Conservation (phyloP, 352 stramenopile genomes). For the Pythium dissimile region DNA sequence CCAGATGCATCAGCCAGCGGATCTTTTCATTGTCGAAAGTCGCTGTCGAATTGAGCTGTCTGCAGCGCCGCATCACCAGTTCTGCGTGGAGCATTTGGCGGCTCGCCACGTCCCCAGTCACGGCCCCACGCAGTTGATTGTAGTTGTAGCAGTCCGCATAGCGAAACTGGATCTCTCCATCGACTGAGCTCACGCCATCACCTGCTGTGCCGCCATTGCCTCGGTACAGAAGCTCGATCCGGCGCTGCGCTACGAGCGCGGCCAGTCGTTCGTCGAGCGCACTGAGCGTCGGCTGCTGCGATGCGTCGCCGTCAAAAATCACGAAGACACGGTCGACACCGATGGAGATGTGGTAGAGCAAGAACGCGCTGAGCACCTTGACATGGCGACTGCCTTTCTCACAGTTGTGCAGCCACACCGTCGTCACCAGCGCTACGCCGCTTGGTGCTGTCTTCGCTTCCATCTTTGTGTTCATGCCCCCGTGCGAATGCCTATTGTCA, state of each 20-base stretch:
- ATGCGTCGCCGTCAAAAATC: slow-evolving; percentile 31
- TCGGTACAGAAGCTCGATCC: slow-evolving; percentile 28
- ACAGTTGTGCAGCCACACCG: slow-evolving; percentile 26
- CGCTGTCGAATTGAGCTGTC: not conserved
- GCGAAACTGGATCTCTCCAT: not conserved
- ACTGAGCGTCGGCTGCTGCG: slow-evolving; percentile 11
- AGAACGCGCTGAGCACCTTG: slow-evolving; percentile 30
- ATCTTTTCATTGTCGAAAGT: not conserved
- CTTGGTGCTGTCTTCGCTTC: slow-evolving; percentile 1
- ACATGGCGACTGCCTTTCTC: slow-evolving; percentile 13
- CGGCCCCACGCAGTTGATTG: not conserved
- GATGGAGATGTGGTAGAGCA: slow-evolving; percentile 36
- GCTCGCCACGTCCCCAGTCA: slow-evolving; percentile 22
- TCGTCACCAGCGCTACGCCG: slow-evolving; percentile 35
- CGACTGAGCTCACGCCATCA: not conserved
- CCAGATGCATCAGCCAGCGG: slow-evolving; percentile 37
- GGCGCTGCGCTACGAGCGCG: slow-evolving; percentile 3
- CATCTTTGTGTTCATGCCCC: not conserved
- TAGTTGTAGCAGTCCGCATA: slow-evolving; percentile 17
- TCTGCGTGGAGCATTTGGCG: slow-evolving; percentile 36
- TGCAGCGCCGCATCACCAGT: slow-evolving; percentile 25
- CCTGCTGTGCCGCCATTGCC: not conserved
- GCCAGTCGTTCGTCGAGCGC: slow-evolving; percentile 17
- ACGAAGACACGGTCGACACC: slow-evolving; percentile 34
- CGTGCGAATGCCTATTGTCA: slow-evolving; percentile 2